Base-by-base conservation (phyloP, 176 grass and related monocot species). In the Eragrostis curvula region DNA sequence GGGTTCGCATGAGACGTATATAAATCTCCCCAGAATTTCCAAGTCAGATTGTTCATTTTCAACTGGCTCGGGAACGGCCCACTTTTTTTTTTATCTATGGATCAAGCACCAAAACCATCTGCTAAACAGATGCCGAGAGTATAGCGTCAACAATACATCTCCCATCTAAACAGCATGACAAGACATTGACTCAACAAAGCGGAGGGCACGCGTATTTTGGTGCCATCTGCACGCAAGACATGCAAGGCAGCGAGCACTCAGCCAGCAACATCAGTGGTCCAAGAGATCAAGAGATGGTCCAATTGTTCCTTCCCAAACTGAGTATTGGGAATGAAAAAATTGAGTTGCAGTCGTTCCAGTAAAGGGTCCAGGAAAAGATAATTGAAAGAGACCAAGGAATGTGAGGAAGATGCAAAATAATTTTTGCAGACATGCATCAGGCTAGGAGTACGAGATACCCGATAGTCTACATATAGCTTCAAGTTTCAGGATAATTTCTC, bases 401-500 rank as follows among this genome's bases (percentile, higher is more conserved):
- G 46, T 16, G 15, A 30, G 6, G 15, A 61, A 13, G 12, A 74
- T 45, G 32, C 75, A 52, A 75, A 40, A 41, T 56, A 7, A 29
- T 40, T 60, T 27, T 45, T 23, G 21, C 10, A 10, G 12, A 57
- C 55, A 59, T 24, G 47, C 75, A 66, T 50, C 55, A 66, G 20
- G 42, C 7, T 24, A 60, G 73, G 57, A 73, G 72, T 78, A 86
- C 59, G 8, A 64, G 83, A 89, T 85, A 41, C 78, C 72, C n/a
- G 9, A 56, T 66, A 81, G 15, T 44, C 1, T 9, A 23, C 20
- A 24, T 9, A 21, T 59, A 30, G 41, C 41, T 81, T 32, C 63
- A 81, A 53, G 25, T 69, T 60, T 68, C 25, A 39, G 39, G 62
- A 77, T 40, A 68, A 24, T 8, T 9, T 24, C 23, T 1, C 32